These are phyloP conservation scores for Eucalyptus regnans DNA, from an alignment of 345 rosid genomes.

Conservation along the genomic window DNA sequence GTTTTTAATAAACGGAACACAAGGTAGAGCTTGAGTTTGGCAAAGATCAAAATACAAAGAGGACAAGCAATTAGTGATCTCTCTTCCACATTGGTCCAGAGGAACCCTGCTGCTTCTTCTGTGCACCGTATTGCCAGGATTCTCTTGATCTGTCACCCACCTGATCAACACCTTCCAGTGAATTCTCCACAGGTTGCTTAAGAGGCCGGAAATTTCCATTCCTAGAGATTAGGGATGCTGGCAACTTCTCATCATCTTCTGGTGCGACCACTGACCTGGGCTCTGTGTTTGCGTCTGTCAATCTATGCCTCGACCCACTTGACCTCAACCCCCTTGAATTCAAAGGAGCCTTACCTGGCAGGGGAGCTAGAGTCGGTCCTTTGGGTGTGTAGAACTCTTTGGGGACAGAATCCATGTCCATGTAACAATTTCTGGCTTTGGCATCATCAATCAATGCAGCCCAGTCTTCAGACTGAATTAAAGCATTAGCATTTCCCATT, in stretches of 20 bases:
- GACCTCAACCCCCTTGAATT: slow-evolving; percentile 56
- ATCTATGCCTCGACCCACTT: slow-evolving; percentile 65
- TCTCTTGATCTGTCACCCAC: slow-evolving; percentile 56
- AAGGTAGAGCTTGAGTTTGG: neutral
- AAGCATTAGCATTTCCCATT: slow-evolving; percentile 89
- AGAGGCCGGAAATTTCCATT: slow-evolving; percentile 43
- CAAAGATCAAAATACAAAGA: neutral
- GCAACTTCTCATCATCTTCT: slow-evolving; percentile 67
- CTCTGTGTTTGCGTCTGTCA: slow-evolving; percentile 45
- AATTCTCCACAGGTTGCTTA: slow-evolving; percentile 32
- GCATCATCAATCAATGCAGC: slow-evolving; percentile 84
- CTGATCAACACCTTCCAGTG: slow-evolving; percentile 52
- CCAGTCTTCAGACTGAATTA: slow-evolving; percentile 88
- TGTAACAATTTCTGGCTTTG: slow-evolving; percentile 75
- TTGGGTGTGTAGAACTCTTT: slow-evolving; percentile 49
- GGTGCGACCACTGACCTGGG: slow-evolving; percentile 61
- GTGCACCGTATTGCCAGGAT: slow-evolving; percentile 75
- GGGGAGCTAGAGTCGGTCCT: slow-evolving; percentile 28
- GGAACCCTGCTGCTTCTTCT: slow-evolving; percentile 26
- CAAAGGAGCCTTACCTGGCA: slow-evolving; percentile 42
- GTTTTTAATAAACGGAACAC: neutral
- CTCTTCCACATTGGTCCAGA: neutral
- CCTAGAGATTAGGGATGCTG: slow-evolving; percentile 28
- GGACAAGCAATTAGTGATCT: neutral
- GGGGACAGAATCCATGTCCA: slow-evolving; percentile 91